These are phyloP conservation scores for Trichoderma pleuroti DNA, from an alignment of 2,329 filamentous ascomycete species.

Conservation along the genomic window DNA sequence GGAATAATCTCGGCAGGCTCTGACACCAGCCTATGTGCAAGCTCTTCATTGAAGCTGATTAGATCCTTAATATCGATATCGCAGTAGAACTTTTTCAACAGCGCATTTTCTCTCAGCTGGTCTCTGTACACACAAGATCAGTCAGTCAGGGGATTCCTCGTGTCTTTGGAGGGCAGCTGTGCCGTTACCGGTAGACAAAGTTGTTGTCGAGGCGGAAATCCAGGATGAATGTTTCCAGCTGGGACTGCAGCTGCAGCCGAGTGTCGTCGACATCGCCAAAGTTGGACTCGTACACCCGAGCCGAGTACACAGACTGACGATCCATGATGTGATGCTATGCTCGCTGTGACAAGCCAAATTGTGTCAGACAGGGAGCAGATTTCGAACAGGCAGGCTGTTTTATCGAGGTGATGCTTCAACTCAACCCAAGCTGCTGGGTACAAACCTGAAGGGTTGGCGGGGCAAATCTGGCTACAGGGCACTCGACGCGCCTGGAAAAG, in stretches of 20 bases:
- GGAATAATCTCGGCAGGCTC: slow-evolving; percentile 92
- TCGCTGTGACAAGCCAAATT: slow-evolving; percentile 22
- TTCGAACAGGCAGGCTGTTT: neutral
- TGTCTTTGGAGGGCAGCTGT: neutral
- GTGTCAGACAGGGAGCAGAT: neutral
- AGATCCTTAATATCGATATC: slow-evolving; percentile 94
- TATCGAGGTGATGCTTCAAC: neutral
- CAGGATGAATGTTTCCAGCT: slow-evolving; percentile 86
- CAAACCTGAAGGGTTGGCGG: neutral
- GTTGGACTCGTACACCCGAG: slow-evolving; percentile 72
- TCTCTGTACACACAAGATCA: slow-evolving; percentile 61
- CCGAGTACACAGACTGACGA: slow-evolving; percentile 78
- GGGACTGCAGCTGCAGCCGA: slow-evolving; percentile 68
- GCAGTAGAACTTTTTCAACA: slow-evolving; percentile 92
- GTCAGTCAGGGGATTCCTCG: slow-evolving; percentile 2
- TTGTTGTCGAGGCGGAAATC: slow-evolving; percentile 91
- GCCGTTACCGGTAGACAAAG: slow-evolving; percentile 81
- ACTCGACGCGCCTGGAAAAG: slow-evolving; percentile 23
- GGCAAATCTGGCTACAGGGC: slow-evolving; percentile 21
- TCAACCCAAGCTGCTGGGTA: slow-evolving; percentile 1
- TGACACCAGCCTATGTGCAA: slow-evolving; percentile 83
- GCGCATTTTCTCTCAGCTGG: slow-evolving; percentile 89
- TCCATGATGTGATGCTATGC: slow-evolving; percentile 59
- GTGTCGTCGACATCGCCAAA: slow-evolving; percentile 65
- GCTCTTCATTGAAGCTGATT: slow-evolving; percentile 92